phyloP scores from a whole-genome alignment of 345 rosid genomes.

The Aquilaria yunnanensis region DNA sequence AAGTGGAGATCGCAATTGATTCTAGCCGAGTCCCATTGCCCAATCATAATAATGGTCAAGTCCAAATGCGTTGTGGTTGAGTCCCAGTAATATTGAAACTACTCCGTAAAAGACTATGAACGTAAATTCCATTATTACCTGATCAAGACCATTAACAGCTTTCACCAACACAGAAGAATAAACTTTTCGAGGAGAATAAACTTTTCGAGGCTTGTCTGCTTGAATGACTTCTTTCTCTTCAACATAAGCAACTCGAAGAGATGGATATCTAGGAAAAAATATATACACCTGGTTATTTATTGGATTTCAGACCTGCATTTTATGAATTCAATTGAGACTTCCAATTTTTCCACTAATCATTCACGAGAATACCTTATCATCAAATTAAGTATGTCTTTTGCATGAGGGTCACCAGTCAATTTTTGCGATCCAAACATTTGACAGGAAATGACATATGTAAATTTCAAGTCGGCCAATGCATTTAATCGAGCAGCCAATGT shows the following conservation, averaged over 20 bases:
- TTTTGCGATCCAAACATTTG: constrained; percentile 84
- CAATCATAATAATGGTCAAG: neutral
- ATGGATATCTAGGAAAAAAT: constrained; percentile 51
- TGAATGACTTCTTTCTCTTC: constrained; percentile 86
- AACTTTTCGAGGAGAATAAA: constrained; percentile 49
- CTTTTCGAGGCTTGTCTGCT: constrained; percentile 32
- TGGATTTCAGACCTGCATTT: neutral
- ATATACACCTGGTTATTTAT: constrained; percentile 18
- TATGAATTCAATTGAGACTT: neutral
- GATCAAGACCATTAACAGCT: constrained; percentile 69
- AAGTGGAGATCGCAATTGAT: too few relatives aligned
- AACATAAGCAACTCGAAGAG: constrained; percentile 90
- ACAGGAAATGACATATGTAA: constrained; percentile 74
- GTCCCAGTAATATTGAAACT: too few relatives aligned
- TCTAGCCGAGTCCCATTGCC: neutral
- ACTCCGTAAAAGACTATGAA: neutral
- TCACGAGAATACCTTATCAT: constrained; percentile 59
- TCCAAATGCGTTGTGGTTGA: too few relatives aligned
- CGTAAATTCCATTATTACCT: constrained; percentile 35
- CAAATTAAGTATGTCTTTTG: constrained; percentile 69
- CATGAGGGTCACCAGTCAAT: constrained; percentile 83
- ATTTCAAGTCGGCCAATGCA: constrained; percentile 85
- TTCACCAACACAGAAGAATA: constrained; percentile 84
- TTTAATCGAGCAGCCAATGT: constrained; percentile 58
- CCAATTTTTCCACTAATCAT: neutral